Percentiles rank a stretch among this genome's conserved stretches.
These are phyloP conservation scores for Fraxinus xanthoxyloides DNA, from an alignment of 305 asterid species.

Conservation along the genomic window DNA sequence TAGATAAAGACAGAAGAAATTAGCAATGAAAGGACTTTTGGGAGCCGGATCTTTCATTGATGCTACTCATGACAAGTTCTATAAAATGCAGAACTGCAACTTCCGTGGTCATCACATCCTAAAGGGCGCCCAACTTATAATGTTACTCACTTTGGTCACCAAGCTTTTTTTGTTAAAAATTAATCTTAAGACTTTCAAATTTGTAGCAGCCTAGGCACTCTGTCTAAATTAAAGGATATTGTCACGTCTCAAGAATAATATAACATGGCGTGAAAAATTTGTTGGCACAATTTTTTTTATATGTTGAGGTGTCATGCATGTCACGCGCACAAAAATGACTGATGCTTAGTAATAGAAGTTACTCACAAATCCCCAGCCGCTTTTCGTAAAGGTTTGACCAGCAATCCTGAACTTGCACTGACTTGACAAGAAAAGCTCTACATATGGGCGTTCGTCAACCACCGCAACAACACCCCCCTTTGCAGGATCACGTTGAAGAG, in stretches of 20 bases:
- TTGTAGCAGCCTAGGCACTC: background rate
- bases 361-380: constrained; percentile 93
- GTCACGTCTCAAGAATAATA: background rate
- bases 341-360: background rate
- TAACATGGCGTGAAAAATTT: background rate
- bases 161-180: background rate
- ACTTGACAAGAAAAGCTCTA: constrained; percentile 64
- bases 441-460: constrained; percentile 77
- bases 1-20: constrained; percentile 21
- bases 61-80: background rate
- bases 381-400: constrained; percentile 68
- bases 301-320: background rate
- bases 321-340: background rate
- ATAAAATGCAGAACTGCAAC: background rate
- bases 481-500: constrained; percentile 53
- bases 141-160: background rate
- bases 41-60: background rate
- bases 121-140: background rate
- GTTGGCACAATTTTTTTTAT: background rate
- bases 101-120: background rate
- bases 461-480: constrained; percentile 78
- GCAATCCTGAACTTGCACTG: constrained; percentile 63
- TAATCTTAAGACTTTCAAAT: background rate
- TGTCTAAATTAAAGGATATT: background rate
- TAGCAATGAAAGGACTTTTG: background rate